Conservation (phyloP, 129 eudicot genomes). For the Scalesia atractyloides region DNA sequence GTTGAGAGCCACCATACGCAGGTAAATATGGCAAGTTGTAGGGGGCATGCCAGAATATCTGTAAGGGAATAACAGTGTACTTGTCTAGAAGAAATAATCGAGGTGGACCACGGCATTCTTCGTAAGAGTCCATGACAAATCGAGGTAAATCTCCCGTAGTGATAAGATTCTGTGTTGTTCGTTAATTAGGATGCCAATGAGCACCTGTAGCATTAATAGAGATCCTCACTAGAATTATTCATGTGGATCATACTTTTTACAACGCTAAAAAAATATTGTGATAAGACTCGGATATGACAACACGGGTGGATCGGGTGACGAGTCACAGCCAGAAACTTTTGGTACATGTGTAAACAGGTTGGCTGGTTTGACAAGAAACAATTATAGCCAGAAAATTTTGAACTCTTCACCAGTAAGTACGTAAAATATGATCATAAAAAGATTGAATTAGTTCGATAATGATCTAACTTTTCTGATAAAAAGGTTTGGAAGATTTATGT, state of each 20-base stretch:
- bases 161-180: constrained; percentile 58
- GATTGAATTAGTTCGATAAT: neutral
- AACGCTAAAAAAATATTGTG: neutral
- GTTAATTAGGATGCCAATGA: constrained; percentile 85
- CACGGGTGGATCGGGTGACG: neutral
- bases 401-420: neutral
- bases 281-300: neutral
- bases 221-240: constrained; percentile 14
- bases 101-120: constrained; percentile 95
- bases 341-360: neutral
- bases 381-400: neutral
- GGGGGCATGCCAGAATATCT: constrained; percentile 15
- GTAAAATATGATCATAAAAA: neutral
- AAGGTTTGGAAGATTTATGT: neutral
- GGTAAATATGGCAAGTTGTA: constrained; percentile 20
- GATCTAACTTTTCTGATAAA: neutral
- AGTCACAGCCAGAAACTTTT: neutral
- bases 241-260: neutral
- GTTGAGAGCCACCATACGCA: constrained; percentile 20
- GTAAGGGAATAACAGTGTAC: constrained; percentile 44
- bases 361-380: constrained; percentile 5
- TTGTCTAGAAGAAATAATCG: constrained; percentile 96
- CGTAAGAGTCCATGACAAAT: constrained; percentile 89
- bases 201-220: constrained; percentile 54
- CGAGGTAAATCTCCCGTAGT: constrained; percentile 91